These are phyloP conservation scores for Lactarius psammicola DNA, from an alignment of 768 basidiomycete species.

Conservation along the genomic window DNA sequence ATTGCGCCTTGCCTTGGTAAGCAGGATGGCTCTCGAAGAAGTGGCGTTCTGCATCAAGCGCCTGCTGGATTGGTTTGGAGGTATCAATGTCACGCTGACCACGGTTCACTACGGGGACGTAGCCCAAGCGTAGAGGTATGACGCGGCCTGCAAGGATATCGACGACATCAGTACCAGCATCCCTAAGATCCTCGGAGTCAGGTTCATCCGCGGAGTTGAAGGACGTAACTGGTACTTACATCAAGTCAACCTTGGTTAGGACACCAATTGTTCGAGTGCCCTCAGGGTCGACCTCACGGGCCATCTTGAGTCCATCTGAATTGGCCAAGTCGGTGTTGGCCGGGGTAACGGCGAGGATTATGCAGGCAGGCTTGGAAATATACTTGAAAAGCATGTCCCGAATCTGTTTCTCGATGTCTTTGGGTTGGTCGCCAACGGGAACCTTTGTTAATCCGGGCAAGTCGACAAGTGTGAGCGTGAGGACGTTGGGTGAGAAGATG, in stretches of 20 bases:
- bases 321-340: constrained; percentile 98
- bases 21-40: constrained; percentile 95
- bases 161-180: constrained; percentile 96
- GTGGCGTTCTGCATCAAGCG: constrained; percentile 84
- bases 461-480: constrained; percentile 97
- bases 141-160: constrained; percentile 97
- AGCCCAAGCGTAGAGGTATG: constrained; percentile 93
- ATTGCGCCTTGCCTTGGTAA: constrained; percentile 91
- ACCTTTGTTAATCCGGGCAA: constrained; percentile 94
- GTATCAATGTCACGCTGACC: constrained; percentile 96
- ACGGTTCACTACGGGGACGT: constrained; percentile 98
- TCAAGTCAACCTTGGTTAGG: constrained; percentile 95
- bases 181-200: constrained; percentile 56
- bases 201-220: constrained; percentile 18
- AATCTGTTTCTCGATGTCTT: constrained; percentile 97
- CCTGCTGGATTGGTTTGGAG: constrained; percentile 78
- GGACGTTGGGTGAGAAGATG: constrained; percentile 94
- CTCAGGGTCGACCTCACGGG: constrained; percentile 95
- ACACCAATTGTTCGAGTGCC: constrained; percentile 98
- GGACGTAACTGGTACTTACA: constrained; percentile 51
- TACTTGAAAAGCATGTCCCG: constrained; percentile 95
- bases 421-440: constrained; percentile 93
- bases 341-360: constrained; percentile 93
- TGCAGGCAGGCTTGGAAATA: constrained; percentile 93
- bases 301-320: constrained; percentile 95